Base-by-base conservation (phyloP, 768 basidiomycete species). In the Termitomyces sp. region DNA sequence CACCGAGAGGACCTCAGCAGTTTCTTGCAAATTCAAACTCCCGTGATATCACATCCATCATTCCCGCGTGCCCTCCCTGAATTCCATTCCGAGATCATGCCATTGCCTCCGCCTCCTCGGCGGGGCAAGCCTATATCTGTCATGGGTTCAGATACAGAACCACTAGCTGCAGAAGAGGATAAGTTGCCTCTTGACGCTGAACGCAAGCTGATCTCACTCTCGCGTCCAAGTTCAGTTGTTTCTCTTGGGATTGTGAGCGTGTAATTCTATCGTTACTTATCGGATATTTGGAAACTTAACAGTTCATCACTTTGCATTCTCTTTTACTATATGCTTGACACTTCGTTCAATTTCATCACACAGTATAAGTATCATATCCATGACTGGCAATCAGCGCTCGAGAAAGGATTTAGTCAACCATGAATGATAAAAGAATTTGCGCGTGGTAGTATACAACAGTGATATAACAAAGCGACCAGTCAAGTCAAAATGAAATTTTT, bases 51-150 rank as follows among this genome's bases (percentile, higher is more conserved):
- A 15, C 63, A 70, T 25, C 46, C 70, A n/a, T 69, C 75, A 31
- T 66, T 73, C 15, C 72, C 72, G 31, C 68, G 71, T 15, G 67
- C 66, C 32, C 72, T 68, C n/a, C 66, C 70, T 3, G 57, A 63
- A 60, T 65, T 59, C 20, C 66, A 66, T 40, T 71, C 63, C 46
- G 81, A 77, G 62, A 74, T 82, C 61, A 77, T 77, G 37, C 77
- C 87, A 10, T 73, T 89, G 36, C 83, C 86, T 6, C 87, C 87
- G 5, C 86, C 87, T 1, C 88, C 87, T 31, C 83, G 88, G 43
- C 80, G 83, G 36, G 78, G 81, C 43, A 82, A 79, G 61, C 79
- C 82, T 59, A 72, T 82, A 57, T 67, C 76, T 8, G 56, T 70
- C 31, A 60, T 74, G 14, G 77, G 77, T 40, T 68, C 69, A 38